phyloP scores from a whole-genome alignment of 257 asterid species.

The Forsythia suspensa region DNA sequence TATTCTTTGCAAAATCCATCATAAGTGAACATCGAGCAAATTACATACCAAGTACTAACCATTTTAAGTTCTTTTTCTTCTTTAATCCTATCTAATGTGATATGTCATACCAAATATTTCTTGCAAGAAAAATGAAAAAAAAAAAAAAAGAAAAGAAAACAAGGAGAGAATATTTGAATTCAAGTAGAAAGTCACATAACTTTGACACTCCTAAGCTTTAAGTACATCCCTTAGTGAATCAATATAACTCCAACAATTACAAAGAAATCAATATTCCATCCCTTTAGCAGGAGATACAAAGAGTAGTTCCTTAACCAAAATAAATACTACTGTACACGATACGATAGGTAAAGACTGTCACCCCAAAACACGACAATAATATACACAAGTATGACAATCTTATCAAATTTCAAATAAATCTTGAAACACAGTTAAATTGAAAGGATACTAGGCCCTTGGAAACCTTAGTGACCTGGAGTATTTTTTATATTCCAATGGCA shows the following conservation, averaged over 20 bases:
- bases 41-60: no score
- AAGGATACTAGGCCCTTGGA: no score
- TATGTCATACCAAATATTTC: no score
- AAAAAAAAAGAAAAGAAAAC: not conserved
- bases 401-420: not conserved
- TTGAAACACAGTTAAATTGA: conserved; percentile 5
- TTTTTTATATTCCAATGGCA: no score
- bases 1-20: no score
- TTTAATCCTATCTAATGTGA: no score
- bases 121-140: not conserved
- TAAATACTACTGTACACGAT: conserved; percentile 11
- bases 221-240: not conserved
- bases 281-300: conserved; percentile 4
- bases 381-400: not conserved
- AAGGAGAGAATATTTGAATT: no score
- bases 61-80: no score
- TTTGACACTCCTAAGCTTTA: not conserved
- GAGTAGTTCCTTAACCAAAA: not conserved
- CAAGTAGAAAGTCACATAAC: no score
- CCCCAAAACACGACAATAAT: conserved; percentile 1
- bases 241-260: not conserved
- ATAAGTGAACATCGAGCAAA: no score
- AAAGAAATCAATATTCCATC: not conserved
- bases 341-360: conserved; percentile 7
- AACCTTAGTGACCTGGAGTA: no score